phyloP scores from a whole-genome alignment of 768 basidiomycete species.

The Trametes sanguinea region DNA sequence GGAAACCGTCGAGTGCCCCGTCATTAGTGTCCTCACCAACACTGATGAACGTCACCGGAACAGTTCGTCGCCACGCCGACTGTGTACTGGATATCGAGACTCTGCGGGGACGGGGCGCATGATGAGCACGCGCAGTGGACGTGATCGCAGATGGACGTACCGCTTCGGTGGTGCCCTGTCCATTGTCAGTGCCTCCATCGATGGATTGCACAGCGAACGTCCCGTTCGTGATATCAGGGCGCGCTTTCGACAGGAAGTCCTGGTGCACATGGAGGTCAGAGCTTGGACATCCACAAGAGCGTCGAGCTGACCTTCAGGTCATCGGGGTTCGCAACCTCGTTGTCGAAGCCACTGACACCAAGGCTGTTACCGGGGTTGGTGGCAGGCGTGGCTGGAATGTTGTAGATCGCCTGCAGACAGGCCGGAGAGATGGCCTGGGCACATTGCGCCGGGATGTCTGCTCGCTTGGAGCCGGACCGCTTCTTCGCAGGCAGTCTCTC shows the following conservation, averaged over 20 bases:
- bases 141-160: slow-evolving; percentile 23
- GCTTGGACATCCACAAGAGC: too few relatives aligned
- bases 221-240: slow-evolving; percentile 28
- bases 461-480: slow-evolving; percentile 2
- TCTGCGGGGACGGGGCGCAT: slow-evolving; percentile 16
- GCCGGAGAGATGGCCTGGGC: slow-evolving; percentile 28
- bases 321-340: slow-evolving; percentile 33
- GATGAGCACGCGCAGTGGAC: slow-evolving; percentile 29
- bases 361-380: slow-evolving; percentile 32
- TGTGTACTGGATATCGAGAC: slow-evolving; percentile 42
- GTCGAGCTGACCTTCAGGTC: slow-evolving; percentile 30
- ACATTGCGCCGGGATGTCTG: slow-evolving; percentile 24
- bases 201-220: slow-evolving; percentile 31
- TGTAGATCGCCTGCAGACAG: slow-evolving; percentile 37
- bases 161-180: slow-evolving; percentile 35
- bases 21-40: slow-evolving; percentile 35
- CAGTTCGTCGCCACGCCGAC: slow-evolving; percentile 37
- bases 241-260: slow-evolving; percentile 30
- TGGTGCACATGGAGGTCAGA: slow-evolving; percentile 36
- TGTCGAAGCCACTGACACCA: slow-evolving; percentile 37
- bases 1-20: slow-evolving; percentile 36
- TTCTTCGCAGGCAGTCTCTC: neutral
- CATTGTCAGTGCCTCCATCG: slow-evolving; percentile 37
- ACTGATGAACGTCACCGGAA: slow-evolving; percentile 38
- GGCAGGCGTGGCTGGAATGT: slow-evolving; percentile 37